Evolutionary conservation across 2,329 filamentous ascomycete species (phyloP), one percentile per base, ranked within the genome.

Genomic region (Calonectria naviculata): DNA sequence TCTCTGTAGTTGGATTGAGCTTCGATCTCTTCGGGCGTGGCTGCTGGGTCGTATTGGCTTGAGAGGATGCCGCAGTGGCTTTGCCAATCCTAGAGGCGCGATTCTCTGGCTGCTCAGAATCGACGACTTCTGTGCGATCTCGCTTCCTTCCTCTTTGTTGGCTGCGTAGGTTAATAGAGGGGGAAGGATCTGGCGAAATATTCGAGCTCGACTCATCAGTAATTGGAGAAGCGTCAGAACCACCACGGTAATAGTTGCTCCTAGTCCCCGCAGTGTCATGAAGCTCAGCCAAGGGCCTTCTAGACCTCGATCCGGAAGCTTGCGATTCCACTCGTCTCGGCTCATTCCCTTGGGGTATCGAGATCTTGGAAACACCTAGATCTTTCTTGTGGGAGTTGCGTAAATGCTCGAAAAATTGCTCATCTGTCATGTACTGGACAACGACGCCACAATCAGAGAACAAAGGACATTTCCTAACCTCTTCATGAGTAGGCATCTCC

Each of bases 371-470:
- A 29, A 34, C 13, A 9, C 41, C 24, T 6, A 63, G 19, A 1
- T 42, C 36, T 17, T 60, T 15, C 17, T 62, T 36, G 28, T 68
- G 66, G 17, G 29, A 58, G 5, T 63, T 34, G 38, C 36, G 62
- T 29, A 64, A 36, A 12, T 69, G 60, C n/a, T 56, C 46, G 15
- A 58, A 13, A 9, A 74, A 65, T 42, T 78, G 71, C 15, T 49
- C 17, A 0, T 65, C 10, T 1, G 65, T 46, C 76, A 78, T 75
- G 1, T 34, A 34, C 0, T 56, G 58, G 3, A 73, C 36, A 6
- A 58, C 12, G 0, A 47, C 42, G 12, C 75, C 76, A 0, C 76
- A 78, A 3, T 65, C 46, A 0, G 70, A 60, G 41, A 75, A 78
- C 28, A 70, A 70, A 1, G 62, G 24, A 8, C 76, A 78, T 44